A percentile compares a stretch with the other conserved stretches of the same genome.
These are phyloP conservation scores for Plasmopara halstedii DNA, from an alignment of 352 stramenopile genomes.

Conservation along the genomic window DNA sequence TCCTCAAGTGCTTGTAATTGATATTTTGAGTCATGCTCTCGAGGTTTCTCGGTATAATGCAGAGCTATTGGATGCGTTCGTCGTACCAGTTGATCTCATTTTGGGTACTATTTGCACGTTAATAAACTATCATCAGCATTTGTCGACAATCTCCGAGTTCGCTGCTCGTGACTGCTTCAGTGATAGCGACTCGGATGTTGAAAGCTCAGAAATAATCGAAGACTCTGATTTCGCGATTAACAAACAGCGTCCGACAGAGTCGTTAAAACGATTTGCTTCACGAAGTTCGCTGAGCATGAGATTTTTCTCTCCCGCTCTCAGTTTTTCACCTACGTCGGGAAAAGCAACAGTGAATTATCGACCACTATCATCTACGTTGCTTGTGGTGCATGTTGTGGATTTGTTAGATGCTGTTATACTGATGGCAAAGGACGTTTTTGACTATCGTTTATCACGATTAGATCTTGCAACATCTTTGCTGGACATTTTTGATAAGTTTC, in stretches of 20 bases:
- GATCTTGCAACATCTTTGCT: conserved; percentile 55
- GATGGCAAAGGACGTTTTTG: conserved; percentile 54
- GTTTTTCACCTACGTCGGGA: conserved; percentile 36
- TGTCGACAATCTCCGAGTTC: conserved; percentile 66
- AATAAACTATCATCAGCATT: conserved; percentile 75
- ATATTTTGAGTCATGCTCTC: conserved; percentile 50
- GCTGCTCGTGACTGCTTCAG: conserved; percentile 68
- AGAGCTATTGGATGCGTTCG: conserved; percentile 37
- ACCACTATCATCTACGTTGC: conserved; percentile 48
- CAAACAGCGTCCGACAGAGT: conserved; percentile 14
- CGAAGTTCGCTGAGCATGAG: conserved; percentile 16
- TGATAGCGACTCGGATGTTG: conserved; percentile 59
- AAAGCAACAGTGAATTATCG: conserved; percentile 56
- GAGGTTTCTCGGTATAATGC: conserved; percentile 36
- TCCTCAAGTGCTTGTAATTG: conserved; percentile 42
- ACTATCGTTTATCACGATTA: conserved; percentile 41
- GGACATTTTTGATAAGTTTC: conserved; percentile 65
- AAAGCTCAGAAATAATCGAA: conserved; percentile 19
- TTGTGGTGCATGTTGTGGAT: conserved; percentile 60
- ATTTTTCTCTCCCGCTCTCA: conserved; percentile 14
- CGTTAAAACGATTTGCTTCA: conserved; percentile 6
- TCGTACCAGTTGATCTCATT: conserved; percentile 41
- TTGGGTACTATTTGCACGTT: conserved; percentile 50
- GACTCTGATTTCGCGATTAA: conserved; percentile 5
- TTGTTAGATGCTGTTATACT: conserved; percentile 52